A percentile compares a stretch with the other conserved stretches of the same genome.
Conservation (phyloP, 2,329 filamentous ascomycete genomes). For the Xylogone sp. region DNA sequence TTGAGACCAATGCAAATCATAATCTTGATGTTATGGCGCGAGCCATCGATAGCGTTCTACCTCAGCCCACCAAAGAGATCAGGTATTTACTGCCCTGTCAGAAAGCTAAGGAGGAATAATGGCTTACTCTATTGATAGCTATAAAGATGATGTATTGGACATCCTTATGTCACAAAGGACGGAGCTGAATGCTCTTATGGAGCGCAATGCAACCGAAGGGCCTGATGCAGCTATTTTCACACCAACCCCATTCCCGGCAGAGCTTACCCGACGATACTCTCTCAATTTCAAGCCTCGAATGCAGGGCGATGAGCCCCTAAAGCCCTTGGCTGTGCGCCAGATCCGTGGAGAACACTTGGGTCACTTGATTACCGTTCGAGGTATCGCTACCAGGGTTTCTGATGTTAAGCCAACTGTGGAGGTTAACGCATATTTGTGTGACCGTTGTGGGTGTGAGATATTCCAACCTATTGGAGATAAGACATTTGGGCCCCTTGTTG, state of each 20-base stretch:
- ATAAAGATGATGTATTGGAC: slow-evolving; percentile 96
- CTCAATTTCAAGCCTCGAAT: slow-evolving; percentile 92
- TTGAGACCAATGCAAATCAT: slow-evolving; percentile 89
- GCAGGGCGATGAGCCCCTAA: slow-evolving; percentile 59
- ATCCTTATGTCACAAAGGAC: slow-evolving; percentile 92
- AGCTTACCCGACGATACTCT: slow-evolving; percentile 89
- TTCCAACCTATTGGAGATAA: slow-evolving; percentile 94
- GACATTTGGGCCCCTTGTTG: slow-evolving; percentile 80
- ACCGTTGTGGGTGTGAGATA: slow-evolving; percentile 93
- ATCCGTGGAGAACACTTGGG: slow-evolving; percentile 92
- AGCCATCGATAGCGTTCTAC: slow-evolving; percentile 85
- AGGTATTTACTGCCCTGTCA: slow-evolving; percentile 47
- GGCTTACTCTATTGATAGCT: slow-evolving; percentile 49
- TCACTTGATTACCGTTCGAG: slow-evolving; percentile 87
- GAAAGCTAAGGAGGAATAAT: slow-evolving; percentile 13
- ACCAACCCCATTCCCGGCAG: slow-evolving; percentile 81
- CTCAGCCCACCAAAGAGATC: slow-evolving; percentile 70
- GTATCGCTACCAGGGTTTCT: slow-evolving; percentile 91
- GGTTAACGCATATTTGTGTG: slow-evolving; percentile 97
- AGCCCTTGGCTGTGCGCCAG: slow-evolving; percentile 82
- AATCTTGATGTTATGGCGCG: slow-evolving; percentile 90
- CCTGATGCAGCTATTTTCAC: slow-evolving; percentile 58
- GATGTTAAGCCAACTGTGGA: slow-evolving; percentile 98
- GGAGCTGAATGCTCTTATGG: slow-evolving; percentile 76
- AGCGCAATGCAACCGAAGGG: slow-evolving; percentile 61